These are phyloP conservation scores for Verticillium zaregamsianum DNA, from an alignment of 2,329 filamentous ascomycete genomes.

Conservation along the genomic window DNA sequence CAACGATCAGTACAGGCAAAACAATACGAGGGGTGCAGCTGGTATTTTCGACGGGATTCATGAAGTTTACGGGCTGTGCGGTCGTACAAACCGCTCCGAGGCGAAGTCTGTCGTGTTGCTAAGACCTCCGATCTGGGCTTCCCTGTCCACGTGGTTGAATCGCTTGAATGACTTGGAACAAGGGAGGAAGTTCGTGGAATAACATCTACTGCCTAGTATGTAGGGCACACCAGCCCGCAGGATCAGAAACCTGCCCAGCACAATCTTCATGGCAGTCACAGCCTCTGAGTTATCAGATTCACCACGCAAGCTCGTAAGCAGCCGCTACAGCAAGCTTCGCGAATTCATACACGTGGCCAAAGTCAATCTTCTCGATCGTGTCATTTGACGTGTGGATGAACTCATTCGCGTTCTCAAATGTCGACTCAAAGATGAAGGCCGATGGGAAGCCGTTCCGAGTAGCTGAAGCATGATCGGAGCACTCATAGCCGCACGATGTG, in stretches of 20 bases:
- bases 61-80: background rate
- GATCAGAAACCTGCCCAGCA: too few species aligned
- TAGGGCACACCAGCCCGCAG: too few species aligned
- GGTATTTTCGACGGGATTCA: too few species aligned
- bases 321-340: background rate
- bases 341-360: background rate
- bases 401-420: background rate
- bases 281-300: background rate
- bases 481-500: constrained; percentile 34
- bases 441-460: constrained; percentile 21
- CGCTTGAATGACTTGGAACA: too few species aligned
- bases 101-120: too few species aligned
- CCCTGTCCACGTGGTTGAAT: too few species aligned
- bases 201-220: too few species aligned
- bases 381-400: background rate
- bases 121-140: too few species aligned
- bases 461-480: constrained; percentile 32
- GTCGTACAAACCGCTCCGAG: background rate
- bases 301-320: background rate
- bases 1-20: background rate
- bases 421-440: background rate
- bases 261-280: too few species aligned
- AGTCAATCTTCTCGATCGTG: background rate
- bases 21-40: background rate
- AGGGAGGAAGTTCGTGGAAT: too few species aligned